Base-by-base conservation (phyloP, 2,329 filamentous ascomycete genomes). In the Curvularia hawaiiensis region DNA sequence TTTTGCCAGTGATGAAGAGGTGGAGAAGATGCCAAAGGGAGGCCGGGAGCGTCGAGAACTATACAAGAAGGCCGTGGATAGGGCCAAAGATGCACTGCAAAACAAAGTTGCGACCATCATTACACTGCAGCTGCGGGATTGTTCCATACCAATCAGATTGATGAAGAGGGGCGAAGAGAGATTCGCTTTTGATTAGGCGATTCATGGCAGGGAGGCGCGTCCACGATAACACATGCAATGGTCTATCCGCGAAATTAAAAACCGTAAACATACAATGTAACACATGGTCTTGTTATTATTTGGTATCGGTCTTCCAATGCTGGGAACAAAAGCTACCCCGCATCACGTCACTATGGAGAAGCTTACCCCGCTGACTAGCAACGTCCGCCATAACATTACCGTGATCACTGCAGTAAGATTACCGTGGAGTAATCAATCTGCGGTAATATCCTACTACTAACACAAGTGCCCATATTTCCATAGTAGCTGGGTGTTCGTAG, bases 101-200 rank as follows among this genome's bases (percentile, higher is more conserved):
- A 77, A 79, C 31, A 86, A 79, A 14, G 79, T 89, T 65, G 81
- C 78, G 28, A 84, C 84, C n/a, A 75, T 90, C 55, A 82, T 94
- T 59, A 92, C 90, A 58, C 78, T 94, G 64, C 90, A 91, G 77
- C 79, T 94, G 74, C 81, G 75, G 39, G 73, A 86, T 30, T 78
- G 79, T 6, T 79, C 83, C 53, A 85, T 94, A 33, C 88, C 88
- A 0, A 78, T 94, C 40, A 78, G 89, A 61, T 75, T 94, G 62
- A 88, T 91, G 10, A 85, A 79, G 77, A 85, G 88, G 64, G 90
- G 90, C 0, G 77, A 84, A 62, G 91, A 93, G 80, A 83, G 83
- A 67, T 92, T 93, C 76, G 64, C 63, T 58, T 75, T 68, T 64
- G 65, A 69, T 33, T 67, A 66, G 52, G n/a, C 16, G n/a, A 35